These are phyloP conservation scores for Lotmaria passim DNA, from an alignment of 208 protist species.

Conservation along the genomic window DNA sequence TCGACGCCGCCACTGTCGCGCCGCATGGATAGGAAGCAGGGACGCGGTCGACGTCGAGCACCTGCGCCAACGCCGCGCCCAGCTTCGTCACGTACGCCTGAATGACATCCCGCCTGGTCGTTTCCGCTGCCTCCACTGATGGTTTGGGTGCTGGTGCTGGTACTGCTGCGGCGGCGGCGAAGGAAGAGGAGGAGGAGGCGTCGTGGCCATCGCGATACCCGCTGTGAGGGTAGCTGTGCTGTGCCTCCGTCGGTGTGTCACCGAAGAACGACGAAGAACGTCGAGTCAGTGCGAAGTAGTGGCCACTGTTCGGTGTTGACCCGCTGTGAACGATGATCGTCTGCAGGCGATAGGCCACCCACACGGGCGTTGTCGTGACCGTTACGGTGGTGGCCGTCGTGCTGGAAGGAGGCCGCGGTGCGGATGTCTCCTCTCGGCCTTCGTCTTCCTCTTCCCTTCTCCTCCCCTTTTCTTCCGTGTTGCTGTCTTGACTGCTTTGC, in stretches of 20 bases:
- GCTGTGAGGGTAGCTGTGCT: too few species aligned
- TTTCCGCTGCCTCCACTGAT: neutral
- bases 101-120: neutral
- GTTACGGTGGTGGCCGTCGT: neutral
- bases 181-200: too few species aligned
- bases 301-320: conserved; percentile 56
- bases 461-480: conserved; percentile 1
- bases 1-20: neutral
- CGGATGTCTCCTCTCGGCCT: too few species aligned
- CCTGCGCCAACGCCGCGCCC: conserved; percentile 11
- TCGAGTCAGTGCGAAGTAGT: conserved; percentile 72
- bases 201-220: too few species aligned
- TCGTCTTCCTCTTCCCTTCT: too few species aligned
- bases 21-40: neutral
- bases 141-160: too few species aligned
- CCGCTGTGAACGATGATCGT: conserved; percentile 77
- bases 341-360: conserved; percentile 55
- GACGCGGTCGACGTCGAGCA: neutral
- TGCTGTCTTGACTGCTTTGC: conserved; percentile 15
- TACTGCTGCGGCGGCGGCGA: too few species aligned
- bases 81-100: conserved; percentile 12
- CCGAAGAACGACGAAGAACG: too few species aligned
- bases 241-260: too few species aligned
- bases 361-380: conserved; percentile 7
- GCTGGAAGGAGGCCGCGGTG: too few species aligned